These are phyloP conservation scores for Cymodocea nodosa DNA, from an alignment of 116 monocot genomes.

Conservation along the genomic window DNA sequence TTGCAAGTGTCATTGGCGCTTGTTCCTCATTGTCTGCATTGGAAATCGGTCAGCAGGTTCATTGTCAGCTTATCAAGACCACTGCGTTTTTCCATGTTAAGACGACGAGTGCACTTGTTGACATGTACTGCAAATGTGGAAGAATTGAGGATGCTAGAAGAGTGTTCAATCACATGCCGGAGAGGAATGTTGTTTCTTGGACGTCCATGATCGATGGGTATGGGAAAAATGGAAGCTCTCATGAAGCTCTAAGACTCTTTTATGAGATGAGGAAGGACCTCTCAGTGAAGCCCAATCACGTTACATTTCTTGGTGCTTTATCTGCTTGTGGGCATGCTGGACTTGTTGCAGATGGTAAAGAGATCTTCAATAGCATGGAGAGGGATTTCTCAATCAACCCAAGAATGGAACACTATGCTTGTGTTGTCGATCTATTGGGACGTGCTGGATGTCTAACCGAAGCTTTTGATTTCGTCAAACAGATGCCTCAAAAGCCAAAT, in stretches of 20 bases:
- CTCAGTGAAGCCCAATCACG: constrained; percentile 42
- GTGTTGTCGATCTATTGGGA: constrained; percentile 77
- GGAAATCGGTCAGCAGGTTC: constrained; percentile 70
- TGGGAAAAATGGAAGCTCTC: constrained; percentile 67
- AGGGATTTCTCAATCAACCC: constrained; percentile 42
- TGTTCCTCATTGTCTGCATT: constrained; percentile 57
- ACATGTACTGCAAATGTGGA: constrained; percentile 86
- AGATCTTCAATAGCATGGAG: constrained; percentile 69
- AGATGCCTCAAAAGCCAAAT: constrained; percentile 48
- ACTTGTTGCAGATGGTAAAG: constrained; percentile 30
- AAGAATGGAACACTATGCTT: constrained; percentile 81
- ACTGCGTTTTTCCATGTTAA: constrained; percentile 41
- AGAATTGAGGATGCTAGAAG: constrained; percentile 40
- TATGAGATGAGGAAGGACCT: constrained; percentile 28
- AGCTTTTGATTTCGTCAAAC: constrained; percentile 53
- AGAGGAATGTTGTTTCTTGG: constrained; percentile 81
- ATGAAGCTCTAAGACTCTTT: constrained; percentile 58
- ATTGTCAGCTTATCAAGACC: constrained; percentile 54
- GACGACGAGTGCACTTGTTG: constrained; percentile 62
- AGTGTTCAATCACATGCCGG: constrained; percentile 47
- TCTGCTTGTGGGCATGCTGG: constrained; percentile 84
- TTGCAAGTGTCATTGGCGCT: constrained; percentile 70
- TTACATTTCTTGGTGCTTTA: constrained; percentile 62
- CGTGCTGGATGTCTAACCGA: constrained; percentile 36
- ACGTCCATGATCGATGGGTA: constrained; percentile 96